phyloP scores from a whole-genome alignment of 495 filamentous ascomycete species.

The Glarea lozoyensis region DNA sequence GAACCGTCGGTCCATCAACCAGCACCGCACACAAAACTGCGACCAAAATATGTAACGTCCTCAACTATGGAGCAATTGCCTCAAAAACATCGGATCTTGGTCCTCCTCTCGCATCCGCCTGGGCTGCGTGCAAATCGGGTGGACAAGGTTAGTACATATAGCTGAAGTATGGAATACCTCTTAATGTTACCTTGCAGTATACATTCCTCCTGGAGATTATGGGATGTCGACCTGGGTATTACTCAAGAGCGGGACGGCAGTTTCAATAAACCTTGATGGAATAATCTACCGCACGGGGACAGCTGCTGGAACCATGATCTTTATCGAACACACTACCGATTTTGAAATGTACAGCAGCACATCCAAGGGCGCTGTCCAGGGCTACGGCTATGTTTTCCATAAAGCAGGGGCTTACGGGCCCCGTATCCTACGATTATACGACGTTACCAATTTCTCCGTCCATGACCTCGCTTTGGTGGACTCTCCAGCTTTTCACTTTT shows the following conservation, averaged over 20 bases:
- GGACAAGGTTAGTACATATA: conserved; percentile 13
- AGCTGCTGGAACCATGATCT: conserved; percentile 41
- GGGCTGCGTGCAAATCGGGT: conserved; percentile 31
- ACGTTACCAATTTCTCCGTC: conserved; percentile 36
- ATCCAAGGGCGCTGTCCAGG: conserved; percentile 40
- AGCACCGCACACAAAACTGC: conserved; percentile 21
- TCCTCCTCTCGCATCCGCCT: conserved; percentile 36
- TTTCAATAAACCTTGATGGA: conserved; percentile 39
- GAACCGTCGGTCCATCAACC: conserved; percentile 36
- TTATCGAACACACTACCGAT: conserved; percentile 33
- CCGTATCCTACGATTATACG: conserved; percentile 29
- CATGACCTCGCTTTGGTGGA: conserved; percentile 45
- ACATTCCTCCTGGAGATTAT: conserved; percentile 35
- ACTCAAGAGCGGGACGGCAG: conserved; percentile 25
- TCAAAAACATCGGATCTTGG: conserved; percentile 40
- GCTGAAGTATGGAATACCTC: background rate
- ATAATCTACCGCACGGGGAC: conserved; percentile 27
- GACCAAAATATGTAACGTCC: conserved; percentile 31
- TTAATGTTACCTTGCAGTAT: conserved; percentile 22
- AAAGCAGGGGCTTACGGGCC: conserved; percentile 15
- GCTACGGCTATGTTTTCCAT: conserved; percentile 36
- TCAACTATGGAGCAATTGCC: conserved; percentile 40
- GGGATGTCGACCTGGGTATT: conserved; percentile 19
- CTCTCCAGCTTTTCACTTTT: conserved; percentile 40
- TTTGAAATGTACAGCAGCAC: conserved; percentile 43